Conservation (phyloP, 441 rosid genomes). For the Metrosideros polymorpha region DNA sequence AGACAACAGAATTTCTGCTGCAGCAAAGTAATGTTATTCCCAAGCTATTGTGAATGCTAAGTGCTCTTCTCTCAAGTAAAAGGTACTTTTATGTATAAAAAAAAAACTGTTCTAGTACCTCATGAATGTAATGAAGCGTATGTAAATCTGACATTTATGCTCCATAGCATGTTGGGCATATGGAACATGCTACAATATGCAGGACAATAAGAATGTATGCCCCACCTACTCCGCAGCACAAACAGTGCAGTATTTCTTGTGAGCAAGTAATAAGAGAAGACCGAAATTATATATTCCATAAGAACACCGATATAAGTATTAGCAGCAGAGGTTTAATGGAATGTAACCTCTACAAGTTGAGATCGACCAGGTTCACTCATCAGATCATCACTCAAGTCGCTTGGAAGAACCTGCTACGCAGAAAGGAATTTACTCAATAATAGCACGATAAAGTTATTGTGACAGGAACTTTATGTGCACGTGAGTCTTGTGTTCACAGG, state of each 20-base stretch:
- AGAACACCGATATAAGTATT: not conserved
- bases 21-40: not conserved
- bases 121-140: not conserved
- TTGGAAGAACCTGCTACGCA: slow-evolving; percentile 42
- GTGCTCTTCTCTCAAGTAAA: not conserved
- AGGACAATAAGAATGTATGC: not conserved
- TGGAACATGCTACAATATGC: not conserved
- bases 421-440: not conserved
- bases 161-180: not conserved
- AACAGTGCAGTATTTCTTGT: not conserved
- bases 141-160: not conserved
- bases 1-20: not conserved
- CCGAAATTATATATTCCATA: not conserved
- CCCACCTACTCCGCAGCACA: not conserved
- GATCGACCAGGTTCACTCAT: slow-evolving; percentile 37
- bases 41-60: not conserved
- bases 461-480: not conserved
- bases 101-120: not conserved
- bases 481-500: not conserved
- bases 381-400: slow-evolving; percentile 35
- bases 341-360: slow-evolving; percentile 45
- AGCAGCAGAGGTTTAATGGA: not conserved
- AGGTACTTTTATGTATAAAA: not conserved
- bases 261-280: not conserved
- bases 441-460: not conserved